Evolutionary conservation across 1,284 basidiomycete species (phyloP), one percentile per base, ranked within the genome.

Genomic region (Pyrrhoderma noxium): DNA sequence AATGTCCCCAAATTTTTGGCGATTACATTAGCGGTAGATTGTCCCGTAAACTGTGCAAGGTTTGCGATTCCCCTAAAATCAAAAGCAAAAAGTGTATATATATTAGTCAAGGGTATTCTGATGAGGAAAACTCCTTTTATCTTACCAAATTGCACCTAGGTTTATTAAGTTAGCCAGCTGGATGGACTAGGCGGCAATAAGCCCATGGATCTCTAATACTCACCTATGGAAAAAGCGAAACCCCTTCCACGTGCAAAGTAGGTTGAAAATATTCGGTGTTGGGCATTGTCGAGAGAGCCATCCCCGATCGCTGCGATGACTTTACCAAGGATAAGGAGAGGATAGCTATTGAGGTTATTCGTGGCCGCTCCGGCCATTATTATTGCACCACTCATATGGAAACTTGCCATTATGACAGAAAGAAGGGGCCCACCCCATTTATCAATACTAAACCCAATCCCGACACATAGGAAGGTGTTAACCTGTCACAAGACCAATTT

Each of bases 181-280:
- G 8, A 3, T 11, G 8, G 18, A 19, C 8, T 16, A 41, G 4
- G 21, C 7, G 27, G 9, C 7, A 11, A 16, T 37, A 21, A 3
- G 3, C n/a, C 11, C 7, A 31, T n/a, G n/a, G n/a, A n/a, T n/a
- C n/a, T n/a, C n/a, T 31, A 5, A 31, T 13, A 53, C 61, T 42
- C 38, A 65, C 69, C 68, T 49, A 71, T 70, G 19, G 69, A 70
- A 57, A 69, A 69, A 11, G 68, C 71, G 47, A 70, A 70, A 14
- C 71, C 71, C 25, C 62, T 62, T 14, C 71, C 71, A 9, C 70
- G 69, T 1, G 68, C 69, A 49, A 73, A 72, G 58, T 73, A 73
- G 2, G 71, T 72, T 27, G 70, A 68, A 60, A 73, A 71, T 27
- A 73, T 71, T 25, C 70, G 63, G 55, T 73, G 71, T 58, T 73